Evolutionary conservation across 345 rosid species (phyloP), one percentile per base, ranked within the genome.

Genomic region (Sapria himalayana): DNA sequence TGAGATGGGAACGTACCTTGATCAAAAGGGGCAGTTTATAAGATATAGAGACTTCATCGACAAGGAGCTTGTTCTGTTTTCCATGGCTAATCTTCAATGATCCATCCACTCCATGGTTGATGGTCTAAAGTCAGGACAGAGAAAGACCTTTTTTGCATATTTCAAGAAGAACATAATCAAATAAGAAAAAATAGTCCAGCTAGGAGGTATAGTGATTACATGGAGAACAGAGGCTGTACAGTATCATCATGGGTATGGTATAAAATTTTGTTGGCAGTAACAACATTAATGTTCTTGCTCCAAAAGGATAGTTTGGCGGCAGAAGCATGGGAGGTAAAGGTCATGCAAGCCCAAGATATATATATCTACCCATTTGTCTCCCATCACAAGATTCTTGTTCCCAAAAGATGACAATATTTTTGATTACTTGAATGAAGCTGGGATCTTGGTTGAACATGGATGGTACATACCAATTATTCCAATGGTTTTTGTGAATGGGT

Each of bases 51-150:
- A 91, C 48, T 91, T 91, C 49, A 75, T 91, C 16, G 80, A 91
- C 56, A 91, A 84, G 64, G 99, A 91, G 58, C 95, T 91, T 18
- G 84, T 91, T 50, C 45, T 84, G 65, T 84, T 84, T 59, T 91
- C 99, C 14, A 62, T 77, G 72, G 99, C 95, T n/a, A 95, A 77
- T 60, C 82, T 84, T 39, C 93, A 91, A 54, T 69, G 99, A 48
- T 84, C 99, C 9, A 91, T 91, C 44, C 99, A 93, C 12, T 84
- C 95, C 3, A 66, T 91, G 92, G 75, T 91, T 36, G 99, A 91
- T 58, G 99, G 99, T 45, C 63, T 91, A n/a, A 84, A 91, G 63
- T 93, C 95, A n/a, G 92, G 95, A 29, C 99, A 91, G 60, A 75
- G 99, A 54, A 91, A 91, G 70, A 77, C 84, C 25, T 85, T 91